A percentile compares a stretch with the other conserved stretches of the same genome.
Evolutionary conservation across 2,329 filamentous ascomycete species (phyloP).

Genomic region (Exophiala sp.): DNA sequence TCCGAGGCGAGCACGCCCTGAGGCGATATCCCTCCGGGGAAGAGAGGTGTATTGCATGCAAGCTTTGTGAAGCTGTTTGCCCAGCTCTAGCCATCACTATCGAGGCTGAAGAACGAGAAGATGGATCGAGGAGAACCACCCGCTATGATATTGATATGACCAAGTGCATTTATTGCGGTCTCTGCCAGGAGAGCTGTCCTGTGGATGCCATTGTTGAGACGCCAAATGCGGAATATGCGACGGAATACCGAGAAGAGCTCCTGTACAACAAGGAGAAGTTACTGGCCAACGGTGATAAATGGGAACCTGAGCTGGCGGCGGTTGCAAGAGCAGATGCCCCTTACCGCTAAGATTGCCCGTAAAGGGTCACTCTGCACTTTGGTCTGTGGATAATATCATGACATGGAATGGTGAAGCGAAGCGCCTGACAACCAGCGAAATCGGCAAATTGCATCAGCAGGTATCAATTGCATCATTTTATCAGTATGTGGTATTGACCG

Average conservation of each 20-base stretch:
- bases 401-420: not conserved
- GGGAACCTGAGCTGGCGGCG: constrained; percentile 95
- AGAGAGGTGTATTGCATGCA: constrained; percentile 99
- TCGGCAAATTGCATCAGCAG: too few relatives aligned
- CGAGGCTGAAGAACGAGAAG: constrained; percentile 94
- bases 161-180: constrained; percentile 99
- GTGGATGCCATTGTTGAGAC: constrained; percentile 88
- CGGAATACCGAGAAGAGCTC: constrained; percentile 80
- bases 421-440: not conserved
- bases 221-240: constrained; percentile 68
- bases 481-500: too few relatives aligned
- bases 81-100: constrained; percentile 98
- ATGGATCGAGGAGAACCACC: constrained; percentile 89
- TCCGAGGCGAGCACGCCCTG: constrained; percentile 95
- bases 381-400: constrained; percentile 21
- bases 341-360: constrained; percentile 58
- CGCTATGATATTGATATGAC: constrained; percentile 99
- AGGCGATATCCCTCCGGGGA: constrained; percentile 95
- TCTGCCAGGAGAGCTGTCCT: constrained; percentile 97
- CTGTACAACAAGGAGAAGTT: constrained; percentile 98
- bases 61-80: constrained; percentile 97
- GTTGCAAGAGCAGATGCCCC: constrained; percentile 87
- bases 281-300: constrained; percentile 84
- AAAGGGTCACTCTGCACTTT: not conserved
- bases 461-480: not conserved